Evolutionary conservation across 2,329 filamentous ascomycete species (phyloP).

Genomic region (Fusarium robinianum): DNA sequence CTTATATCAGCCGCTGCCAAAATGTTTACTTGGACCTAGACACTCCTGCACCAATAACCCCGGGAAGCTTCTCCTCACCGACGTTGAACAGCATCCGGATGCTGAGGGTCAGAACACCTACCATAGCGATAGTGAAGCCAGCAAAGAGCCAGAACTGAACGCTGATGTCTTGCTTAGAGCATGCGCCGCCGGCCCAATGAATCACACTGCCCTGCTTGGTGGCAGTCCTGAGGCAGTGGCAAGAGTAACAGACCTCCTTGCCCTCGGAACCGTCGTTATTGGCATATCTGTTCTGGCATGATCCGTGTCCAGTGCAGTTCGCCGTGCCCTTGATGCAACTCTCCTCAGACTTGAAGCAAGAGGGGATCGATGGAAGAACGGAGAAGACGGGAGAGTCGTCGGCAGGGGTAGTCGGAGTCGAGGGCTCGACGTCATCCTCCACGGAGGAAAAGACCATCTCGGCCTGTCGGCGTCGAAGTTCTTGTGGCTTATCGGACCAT

Average conservation of each 20-base stretch:
- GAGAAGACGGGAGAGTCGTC: slow-evolving; percentile 42
- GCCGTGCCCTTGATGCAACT: slow-evolving; percentile 72
- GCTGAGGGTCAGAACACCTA: slow-evolving; percentile 69
- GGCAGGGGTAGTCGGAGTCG: slow-evolving; percentile 32
- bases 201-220: slow-evolving; percentile 64
- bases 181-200: slow-evolving; percentile 83
- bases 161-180: slow-evolving; percentile 90
- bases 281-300: slow-evolving; percentile 70
- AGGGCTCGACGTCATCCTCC: slow-evolving; percentile 35
- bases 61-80: slow-evolving; percentile 84
- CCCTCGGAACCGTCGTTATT: slow-evolving; percentile 46
- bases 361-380: slow-evolving; percentile 52
- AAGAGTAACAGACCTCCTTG: slow-evolving; percentile 70
- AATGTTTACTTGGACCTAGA: slow-evolving; percentile 65
- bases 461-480: slow-evolving; percentile 54
- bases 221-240: slow-evolving; percentile 69
- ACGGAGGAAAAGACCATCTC: slow-evolving; percentile 53
- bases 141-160: slow-evolving; percentile 86
- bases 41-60: slow-evolving; percentile 95
- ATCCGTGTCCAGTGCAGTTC: slow-evolving; percentile 81
- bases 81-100: slow-evolving; percentile 82
- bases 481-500: slow-evolving; percentile 48
- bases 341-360: slow-evolving; percentile 74
- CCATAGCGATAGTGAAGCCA: slow-evolving; percentile 71
- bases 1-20: background rate